Evolutionary conservation across 352 stramenopile genomes (phyloP).

Genomic region (Globisporangium apiculatum): DNA sequence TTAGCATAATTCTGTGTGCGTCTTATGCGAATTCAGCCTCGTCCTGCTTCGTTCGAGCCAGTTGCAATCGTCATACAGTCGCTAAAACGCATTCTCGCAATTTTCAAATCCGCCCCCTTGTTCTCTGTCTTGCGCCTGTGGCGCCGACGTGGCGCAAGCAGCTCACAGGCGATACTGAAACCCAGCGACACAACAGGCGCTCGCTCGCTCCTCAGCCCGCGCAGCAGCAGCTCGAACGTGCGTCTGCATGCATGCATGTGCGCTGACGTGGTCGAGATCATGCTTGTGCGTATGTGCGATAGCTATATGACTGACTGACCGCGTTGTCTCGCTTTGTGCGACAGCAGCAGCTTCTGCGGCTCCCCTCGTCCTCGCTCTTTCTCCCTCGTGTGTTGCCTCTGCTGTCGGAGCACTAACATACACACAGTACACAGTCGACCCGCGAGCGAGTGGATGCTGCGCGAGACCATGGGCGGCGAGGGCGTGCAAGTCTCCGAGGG

Average conservation of each 20-base stretch:
- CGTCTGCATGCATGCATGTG: neutral
- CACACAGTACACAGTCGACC: neutral
- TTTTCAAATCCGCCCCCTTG: neutral
- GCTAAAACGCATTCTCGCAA: neutral
- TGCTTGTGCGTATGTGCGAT: neutral
- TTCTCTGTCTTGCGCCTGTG: neutral
- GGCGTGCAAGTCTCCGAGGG: constrained; percentile 20
- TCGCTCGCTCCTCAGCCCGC: too few relatives aligned
- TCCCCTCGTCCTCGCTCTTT: neutral
- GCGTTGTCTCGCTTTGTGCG: neutral
- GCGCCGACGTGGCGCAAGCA: neutral
- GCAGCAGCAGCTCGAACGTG: neutral
- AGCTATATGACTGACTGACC: neutral
- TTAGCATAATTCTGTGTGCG: neutral
- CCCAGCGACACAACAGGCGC: neutral
- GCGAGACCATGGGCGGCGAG: constrained; percentile 27
- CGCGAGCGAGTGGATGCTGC: constrained; percentile 18
- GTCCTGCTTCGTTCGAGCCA: neutral
- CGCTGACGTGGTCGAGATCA: too few relatives aligned
- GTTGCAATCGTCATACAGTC: neutral
- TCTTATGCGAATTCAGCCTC: neutral
- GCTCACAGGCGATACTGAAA: neutral
- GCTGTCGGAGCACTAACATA: neutral
- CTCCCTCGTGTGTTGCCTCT: neutral
- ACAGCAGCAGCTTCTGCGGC: neutral